Conservation (phyloP, 2,329 filamentous ascomycete species). For the Apiospora malaysiana region DNA sequence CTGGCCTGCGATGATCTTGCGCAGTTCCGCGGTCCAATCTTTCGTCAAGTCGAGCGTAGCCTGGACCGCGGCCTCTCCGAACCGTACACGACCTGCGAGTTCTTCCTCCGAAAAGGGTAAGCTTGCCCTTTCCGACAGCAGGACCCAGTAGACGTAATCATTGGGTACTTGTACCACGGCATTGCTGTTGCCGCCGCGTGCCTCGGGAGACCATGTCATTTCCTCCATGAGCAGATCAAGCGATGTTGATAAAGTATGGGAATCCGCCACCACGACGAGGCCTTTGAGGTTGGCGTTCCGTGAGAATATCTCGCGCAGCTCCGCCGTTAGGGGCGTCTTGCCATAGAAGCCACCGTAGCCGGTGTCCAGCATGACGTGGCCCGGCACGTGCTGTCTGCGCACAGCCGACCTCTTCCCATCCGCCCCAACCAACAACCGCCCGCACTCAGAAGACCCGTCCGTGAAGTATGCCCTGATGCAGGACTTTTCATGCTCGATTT, state of each 20-base stretch:
- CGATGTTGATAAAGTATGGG: conserved; percentile 23
- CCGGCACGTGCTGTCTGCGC: conserved; percentile 45
- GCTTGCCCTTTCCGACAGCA: conserved; percentile 29
- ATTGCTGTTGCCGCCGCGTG: neutral
- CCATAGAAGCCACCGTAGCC: conserved; percentile 46
- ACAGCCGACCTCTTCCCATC: conserved; percentile 45
- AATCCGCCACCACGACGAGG: conserved; percentile 34
- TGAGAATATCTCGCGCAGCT: conserved; percentile 31
- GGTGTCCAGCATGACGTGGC: conserved; percentile 43
- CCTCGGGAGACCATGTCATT: neutral
- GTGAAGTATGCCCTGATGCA: conserved; percentile 38
- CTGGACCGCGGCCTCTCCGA: neutral
- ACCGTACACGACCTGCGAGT: neutral
- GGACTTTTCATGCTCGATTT: conserved; percentile 14
- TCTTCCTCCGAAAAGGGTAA: conserved; percentile 23
- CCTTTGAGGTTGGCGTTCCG: conserved; percentile 28
- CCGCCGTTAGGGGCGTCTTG: conserved; percentile 42
- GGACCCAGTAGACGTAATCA: conserved; percentile 45
- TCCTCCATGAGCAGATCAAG: conserved; percentile 26
- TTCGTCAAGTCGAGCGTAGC: conserved; percentile 24
- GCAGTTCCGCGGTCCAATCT: conserved; percentile 25
- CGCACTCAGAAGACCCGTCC: conserved; percentile 40
- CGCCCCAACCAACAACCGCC: conserved; percentile 45
- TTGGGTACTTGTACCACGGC: conserved; percentile 26
- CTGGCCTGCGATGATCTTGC: conserved; percentile 25